Percentiles rank a stretch among this genome's conserved stretches.
phyloP scores from a whole-genome alignment of 176 grass and related monocot species.

The Rhynchospora breviuscula region DNA sequence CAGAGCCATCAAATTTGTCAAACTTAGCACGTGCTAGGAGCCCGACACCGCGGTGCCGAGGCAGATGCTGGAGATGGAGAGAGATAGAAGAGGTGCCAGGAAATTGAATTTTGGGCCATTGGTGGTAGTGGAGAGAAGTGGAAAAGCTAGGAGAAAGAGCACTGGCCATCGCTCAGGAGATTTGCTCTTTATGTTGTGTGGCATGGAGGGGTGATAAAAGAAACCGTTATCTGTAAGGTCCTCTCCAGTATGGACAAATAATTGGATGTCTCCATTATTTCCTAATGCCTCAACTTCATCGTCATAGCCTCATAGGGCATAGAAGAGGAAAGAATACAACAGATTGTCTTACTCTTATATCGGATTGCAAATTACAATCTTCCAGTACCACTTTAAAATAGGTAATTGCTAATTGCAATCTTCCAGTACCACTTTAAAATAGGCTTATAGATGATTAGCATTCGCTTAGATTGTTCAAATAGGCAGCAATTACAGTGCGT shows the following conservation, averaged over 20 bases:
- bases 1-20: constrained; percentile 66
- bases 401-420: too few relatives aligned
- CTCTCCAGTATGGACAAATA: not conserved
- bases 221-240: not conserved
- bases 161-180: constrained; percentile 41
- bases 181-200: constrained; percentile 2
- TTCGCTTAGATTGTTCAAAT: too few relatives aligned
- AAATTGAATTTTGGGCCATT: not conserved
- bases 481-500: too few relatives aligned
- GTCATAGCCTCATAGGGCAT: not conserved
- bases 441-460: too few relatives aligned
- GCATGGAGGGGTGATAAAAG: not conserved
- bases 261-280: not conserved
- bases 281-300: not conserved
- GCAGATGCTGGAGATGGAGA: not conserved
- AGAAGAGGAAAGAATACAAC: not conserved
- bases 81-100: not conserved
- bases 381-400: too few relatives aligned
- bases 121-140: not conserved
- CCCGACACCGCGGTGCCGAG: constrained; percentile 9
- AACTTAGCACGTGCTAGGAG: constrained; percentile 49
- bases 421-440: too few relatives aligned
- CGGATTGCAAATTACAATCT: too few relatives aligned
- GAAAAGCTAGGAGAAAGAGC: constrained; percentile 27
- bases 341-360: too few relatives aligned